Base-by-base conservation (phyloP, 2,329 filamentous ascomycete species). In the Sordariomycetes sp. region DNA sequence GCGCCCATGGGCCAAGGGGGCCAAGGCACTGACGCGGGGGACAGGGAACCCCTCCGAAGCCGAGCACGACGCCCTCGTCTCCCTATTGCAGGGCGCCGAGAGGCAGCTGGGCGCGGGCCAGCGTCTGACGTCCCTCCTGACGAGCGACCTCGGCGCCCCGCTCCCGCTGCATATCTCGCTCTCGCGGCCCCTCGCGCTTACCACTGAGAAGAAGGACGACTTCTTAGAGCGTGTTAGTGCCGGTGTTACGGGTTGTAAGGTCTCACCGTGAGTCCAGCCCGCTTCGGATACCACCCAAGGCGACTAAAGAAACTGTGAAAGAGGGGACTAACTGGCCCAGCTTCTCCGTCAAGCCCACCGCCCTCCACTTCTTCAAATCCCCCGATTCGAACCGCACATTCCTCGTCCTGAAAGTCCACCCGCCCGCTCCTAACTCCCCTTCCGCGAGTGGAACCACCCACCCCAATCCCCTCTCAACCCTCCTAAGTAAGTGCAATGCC, bases 101-200 rank as follows among this genome's bases (percentile, higher is more conserved):
- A 61, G 58, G 2, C 67, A 66, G 11, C 64, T 76, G 8, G 64
- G 65, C 20, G 60, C 65, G 51, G 35, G 28, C 10, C 64, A 69
- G n/a, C 64, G 73, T 57, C 74, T 94, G 20, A 79, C 86, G 62
- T 87, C 81, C 62, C 83, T 94, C 60, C 75, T 97, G 6, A 82
- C 80, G 50, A 95, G 87, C 62, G 88, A 94, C 60, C 80, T 97
- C 0, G 88, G 85, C 59, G 84, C 85, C 6, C 85, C 88, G 5
- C 76, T 90, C 55, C 93, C 93, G 3, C 78, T 99, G 53, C 94
- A 99, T 71, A 85, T 99, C 66, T 96, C 91, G 64, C 79, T 99
- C 7, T 97, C 94, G 8, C 81, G 90, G 6, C 88, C 94, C 0
- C 75, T 97, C 55, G 80, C 85, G 14, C 81, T 99, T 35, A 75